These are phyloP conservation scores for Astrothelium macrocarpum DNA, from an alignment of 495 filamentous ascomycete genomes.

Conservation along the genomic window DNA sequence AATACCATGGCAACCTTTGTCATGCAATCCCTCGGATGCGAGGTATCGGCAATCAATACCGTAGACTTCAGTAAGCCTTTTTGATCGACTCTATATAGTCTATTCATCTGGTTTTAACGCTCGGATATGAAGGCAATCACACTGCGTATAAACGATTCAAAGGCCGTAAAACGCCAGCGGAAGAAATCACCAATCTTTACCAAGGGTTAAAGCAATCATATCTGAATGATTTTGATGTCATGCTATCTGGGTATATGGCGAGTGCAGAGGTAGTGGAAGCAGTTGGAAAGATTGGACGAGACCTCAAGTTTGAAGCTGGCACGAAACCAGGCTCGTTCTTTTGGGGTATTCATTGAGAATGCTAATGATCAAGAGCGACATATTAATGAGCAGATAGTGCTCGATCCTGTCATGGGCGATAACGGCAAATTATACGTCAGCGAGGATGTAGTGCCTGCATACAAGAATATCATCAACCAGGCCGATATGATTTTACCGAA, in stretches of 20 bases:
- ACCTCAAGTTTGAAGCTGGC: slow-evolving; percentile 58
- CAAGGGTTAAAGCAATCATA: slow-evolving; percentile 71
- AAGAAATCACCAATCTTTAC: slow-evolving; percentile 78
- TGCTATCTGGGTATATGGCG: slow-evolving; percentile 89
- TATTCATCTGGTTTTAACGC: not conserved
- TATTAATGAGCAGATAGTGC: slow-evolving; percentile 40
- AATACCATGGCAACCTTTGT: slow-evolving; percentile 92
- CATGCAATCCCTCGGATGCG: slow-evolving; percentile 86
- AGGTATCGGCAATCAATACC: slow-evolving; percentile 86
- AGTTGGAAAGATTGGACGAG: slow-evolving; percentile 70
- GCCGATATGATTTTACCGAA: slow-evolving; percentile 93
- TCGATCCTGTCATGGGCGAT: slow-evolving; percentile 98
- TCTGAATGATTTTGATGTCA: slow-evolving; percentile 77
- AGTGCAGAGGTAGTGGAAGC: slow-evolving; percentile 73
- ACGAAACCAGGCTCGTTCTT: slow-evolving; percentile 72
- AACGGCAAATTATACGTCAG: slow-evolving; percentile 83
- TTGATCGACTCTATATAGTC: not conserved
- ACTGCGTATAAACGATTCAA: slow-evolving; percentile 80
- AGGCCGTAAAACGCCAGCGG: slow-evolving; percentile 66
- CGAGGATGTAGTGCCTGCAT: slow-evolving; percentile 82
- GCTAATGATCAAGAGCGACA: not conserved
- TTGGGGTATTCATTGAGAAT: slow-evolving; percentile 51
- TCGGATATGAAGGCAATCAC: slow-evolving; percentile 70
- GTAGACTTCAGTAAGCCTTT: slow-evolving; percentile 73
- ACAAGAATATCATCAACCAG: slow-evolving; percentile 62